Evolutionary conservation across 441 rosid species (phyloP).

Genomic region (Oxalis stricta): DNA sequence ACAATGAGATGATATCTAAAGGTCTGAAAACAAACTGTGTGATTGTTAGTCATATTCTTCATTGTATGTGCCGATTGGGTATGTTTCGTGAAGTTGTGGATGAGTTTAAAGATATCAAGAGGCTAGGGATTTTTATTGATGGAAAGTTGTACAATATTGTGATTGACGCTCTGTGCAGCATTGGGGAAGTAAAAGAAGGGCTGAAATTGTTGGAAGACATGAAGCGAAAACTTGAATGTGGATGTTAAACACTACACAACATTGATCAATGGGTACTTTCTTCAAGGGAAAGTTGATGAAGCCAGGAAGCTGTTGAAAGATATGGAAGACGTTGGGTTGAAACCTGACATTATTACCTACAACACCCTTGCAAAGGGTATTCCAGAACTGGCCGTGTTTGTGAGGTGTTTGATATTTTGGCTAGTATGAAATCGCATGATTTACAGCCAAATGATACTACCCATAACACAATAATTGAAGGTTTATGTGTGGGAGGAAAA

Average conservation of each 20-base stretch:
- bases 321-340: slow-evolving; percentile 32
- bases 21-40: slow-evolving; percentile 47
- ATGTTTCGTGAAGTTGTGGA: slow-evolving; percentile 22
- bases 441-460: slow-evolving; percentile 30
- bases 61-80: slow-evolving; percentile 34
- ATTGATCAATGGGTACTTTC: slow-evolving; percentile 48
- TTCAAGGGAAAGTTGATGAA: slow-evolving; percentile 24
- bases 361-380: slow-evolving; percentile 41
- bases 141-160: slow-evolving; percentile 36
- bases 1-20: slow-evolving; percentile 29
- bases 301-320: slow-evolving; percentile 34
- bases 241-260: slow-evolving; percentile 60
- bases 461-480: slow-evolving; percentile 43
- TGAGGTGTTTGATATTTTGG: slow-evolving; percentile 20
- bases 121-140: slow-evolving; percentile 33
- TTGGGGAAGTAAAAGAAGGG: slow-evolving; percentile 49
- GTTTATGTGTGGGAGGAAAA: slow-evolving; percentile 45
- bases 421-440: slow-evolving; percentile 24
- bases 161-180: slow-evolving; percentile 45
- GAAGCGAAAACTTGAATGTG: slow-evolving; percentile 31
- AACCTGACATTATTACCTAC: slow-evolving; percentile 43
- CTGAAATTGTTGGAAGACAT: slow-evolving; percentile 36
- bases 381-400: slow-evolving; percentile 34
- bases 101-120: slow-evolving; percentile 26
- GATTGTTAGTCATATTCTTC: slow-evolving; percentile 38